Base-by-base conservation (phyloP, 805 yeast genomes). In the Ascoidea asiatica region DNA sequence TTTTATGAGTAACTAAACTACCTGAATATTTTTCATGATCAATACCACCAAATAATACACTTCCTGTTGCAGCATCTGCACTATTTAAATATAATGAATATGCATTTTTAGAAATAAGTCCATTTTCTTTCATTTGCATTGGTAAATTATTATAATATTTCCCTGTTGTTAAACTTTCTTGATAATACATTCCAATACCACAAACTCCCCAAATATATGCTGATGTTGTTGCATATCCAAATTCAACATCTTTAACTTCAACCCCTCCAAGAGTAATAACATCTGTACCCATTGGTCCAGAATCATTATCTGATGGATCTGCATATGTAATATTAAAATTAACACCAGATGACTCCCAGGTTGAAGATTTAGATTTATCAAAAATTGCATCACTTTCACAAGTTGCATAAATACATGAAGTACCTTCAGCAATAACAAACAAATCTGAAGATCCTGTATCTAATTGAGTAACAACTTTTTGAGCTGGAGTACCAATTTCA, bases 371-470 rank as follows among this genome's bases (percentile, higher is more conserved):
- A n/a, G n/a, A n/a, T n/a, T n/a, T n/a, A n/a, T n/a, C n/a, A n/a
- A n/a, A n/a, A n/a, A n/a, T n/a, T n/a, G n/a, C n/a, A n/a, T n/a
- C n/a, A n/a, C n/a, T n/a, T n/a, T n/a, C n/a, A n/a, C n/a, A n/a
- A n/a, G n/a, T n/a, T n/a, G n/a, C n/a, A n/a, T n/a, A n/a, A n/a
- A n/a, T n/a, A n/a, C n/a, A n/a, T n/a, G n/a, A n/a, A n/a, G n/a
- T n/a, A n/a, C n/a, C n/a, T n/a, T n/a, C 56, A 19, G 68, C 63
- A 43, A 73, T 65, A 20, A 81, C 73, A 81, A 85, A 79, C 21
- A 82, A 60, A 57, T 82, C 90, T 0, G 83, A 70, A 0, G 87
- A 79, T 2, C 90, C 92, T 1, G 89, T 82, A 54, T 82, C 92
- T n/a, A 82, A 56, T 40, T 79, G 57, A 8, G 80, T 75, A 5